Conservation (phyloP, 805 yeast genomes). For the Sugiyamaella floridensis region DNA sequence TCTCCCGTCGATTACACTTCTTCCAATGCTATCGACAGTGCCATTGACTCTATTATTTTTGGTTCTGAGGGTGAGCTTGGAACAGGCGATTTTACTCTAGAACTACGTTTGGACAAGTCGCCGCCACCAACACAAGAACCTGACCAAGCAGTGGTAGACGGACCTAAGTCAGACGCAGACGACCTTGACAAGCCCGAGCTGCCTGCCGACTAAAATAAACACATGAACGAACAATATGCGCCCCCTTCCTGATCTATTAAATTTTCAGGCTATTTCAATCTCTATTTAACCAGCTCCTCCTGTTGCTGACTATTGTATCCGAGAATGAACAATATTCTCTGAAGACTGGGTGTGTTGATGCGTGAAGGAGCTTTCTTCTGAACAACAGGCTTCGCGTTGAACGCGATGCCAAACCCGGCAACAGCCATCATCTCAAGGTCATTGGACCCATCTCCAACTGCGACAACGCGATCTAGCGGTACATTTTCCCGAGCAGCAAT, state of each 20-base stretch:
- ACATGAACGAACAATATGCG: neutral
- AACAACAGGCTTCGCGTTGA: constrained; percentile 95
- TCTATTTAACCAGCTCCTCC: constrained; percentile 7
- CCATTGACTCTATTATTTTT: neutral
- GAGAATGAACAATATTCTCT: constrained; percentile 71
- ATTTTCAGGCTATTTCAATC: neutral
- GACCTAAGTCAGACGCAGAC: no score
- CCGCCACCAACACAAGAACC: no score
- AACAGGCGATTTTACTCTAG: no score
- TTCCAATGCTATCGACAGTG: neutral
- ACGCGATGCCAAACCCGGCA: constrained; percentile 93
- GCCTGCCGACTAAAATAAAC: no score
- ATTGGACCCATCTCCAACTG: constrained; percentile 97
- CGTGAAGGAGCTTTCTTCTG: constrained; percentile 76
- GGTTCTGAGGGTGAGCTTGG: neutral
- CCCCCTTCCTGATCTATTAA: neutral
- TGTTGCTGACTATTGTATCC: constrained; percentile 39
- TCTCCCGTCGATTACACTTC: neutral
- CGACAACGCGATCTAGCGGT: constrained; percentile 47
- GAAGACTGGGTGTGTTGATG: constrained; percentile 65
- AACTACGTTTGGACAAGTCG: no score
- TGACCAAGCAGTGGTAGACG: no score
- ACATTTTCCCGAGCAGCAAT: constrained; percentile 30
- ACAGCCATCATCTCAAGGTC: constrained; percentile 86
- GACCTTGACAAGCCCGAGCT: no score